Evolutionary conservation across 257 asterid species (phyloP), one percentile per base, ranked within the genome.

Genomic region (Ophiorrhiza pumila): DNA sequence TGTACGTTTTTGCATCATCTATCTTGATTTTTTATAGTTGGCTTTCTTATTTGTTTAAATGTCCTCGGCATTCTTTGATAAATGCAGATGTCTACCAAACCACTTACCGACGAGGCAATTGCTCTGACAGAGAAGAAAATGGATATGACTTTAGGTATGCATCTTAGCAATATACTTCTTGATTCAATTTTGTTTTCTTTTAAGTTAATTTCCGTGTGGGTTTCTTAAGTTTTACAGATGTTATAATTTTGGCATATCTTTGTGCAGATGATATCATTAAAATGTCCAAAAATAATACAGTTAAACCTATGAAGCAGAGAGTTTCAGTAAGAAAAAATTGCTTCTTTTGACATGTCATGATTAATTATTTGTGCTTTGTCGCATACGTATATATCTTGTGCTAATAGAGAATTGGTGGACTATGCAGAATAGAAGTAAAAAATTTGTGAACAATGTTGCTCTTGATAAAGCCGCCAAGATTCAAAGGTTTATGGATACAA

Each of bases 111-210:
- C 43, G 96, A 91, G 85, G 87, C 92, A 46, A 82, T 93, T 84
- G 97, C 96, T 50, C 86, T 88, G 68, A 88, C 98, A 12, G 98
- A 93, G 92, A 93, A 93, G 88, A 93, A 93, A 87, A 93, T 91
- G 93, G 91, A 86, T 67, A 91, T 93, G 98, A 76, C 91, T 39
- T 80, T 93, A 83, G 98, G 98, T 93, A 57, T 25, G 85, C 58
- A 7, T 47, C 55, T 78, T 59, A 39, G 31, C 35, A 70, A 11
- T 59, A 2, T 2, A 20, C 68, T 12, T 70, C 62, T 17, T 58
- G 56, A 50, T 58, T 65, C 59, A 32, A 37, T 74, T 78, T 12
- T 32, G 49, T 66, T 57, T 49, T 4, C 11, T 25, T 39, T 71
- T 31, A 13, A 12, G 11, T 8, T 4, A 57, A 57, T 27, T 27